A percentile compares a stretch with the other conserved stretches of the same genome.
phyloP scores from a whole-genome alignment of 345 rosid species.

The Pistacia integerrima region DNA sequence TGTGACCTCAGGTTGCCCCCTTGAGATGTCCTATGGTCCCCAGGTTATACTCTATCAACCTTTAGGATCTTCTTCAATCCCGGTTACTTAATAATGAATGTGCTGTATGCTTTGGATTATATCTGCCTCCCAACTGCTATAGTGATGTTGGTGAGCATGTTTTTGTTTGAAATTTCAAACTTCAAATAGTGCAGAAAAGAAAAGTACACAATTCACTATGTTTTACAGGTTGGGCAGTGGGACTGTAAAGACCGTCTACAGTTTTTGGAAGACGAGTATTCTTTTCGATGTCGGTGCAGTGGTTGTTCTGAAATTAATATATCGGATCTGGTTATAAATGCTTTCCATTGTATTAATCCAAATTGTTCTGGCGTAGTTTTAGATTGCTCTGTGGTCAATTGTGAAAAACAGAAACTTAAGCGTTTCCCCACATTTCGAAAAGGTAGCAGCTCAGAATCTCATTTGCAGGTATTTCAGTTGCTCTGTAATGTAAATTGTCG shows the following conservation, averaged over 20 bases:
- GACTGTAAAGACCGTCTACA: conserved; percentile 65
- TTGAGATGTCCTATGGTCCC: conserved; percentile 91
- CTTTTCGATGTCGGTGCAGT: conserved; percentile 64
- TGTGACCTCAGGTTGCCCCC: conserved; percentile 56
- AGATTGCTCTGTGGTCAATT: conserved; percentile 33
- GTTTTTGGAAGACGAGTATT: conserved; percentile 74
- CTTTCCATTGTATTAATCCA: conserved; percentile 54
- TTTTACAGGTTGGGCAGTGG: conserved; percentile 76
- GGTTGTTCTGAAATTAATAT: conserved; percentile 67
- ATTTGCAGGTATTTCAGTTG: conserved; percentile 41
- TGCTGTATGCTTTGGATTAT: background rate
- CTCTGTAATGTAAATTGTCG: conserved; percentile 10
- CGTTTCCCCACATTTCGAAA: conserved; percentile 19
- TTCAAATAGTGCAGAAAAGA: background rate
- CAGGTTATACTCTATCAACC: conserved; percentile 45
- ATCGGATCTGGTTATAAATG: conserved; percentile 69
- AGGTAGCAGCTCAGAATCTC: conserved; percentile 30
- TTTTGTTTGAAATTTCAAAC: conserved; percentile 1
- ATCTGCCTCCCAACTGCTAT: background rate
- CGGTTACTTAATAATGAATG: background rate
- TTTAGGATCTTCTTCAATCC: background rate
- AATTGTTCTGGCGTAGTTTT: conserved; percentile 73
- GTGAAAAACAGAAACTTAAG: conserved; percentile 45
- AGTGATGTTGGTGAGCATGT: background rate
- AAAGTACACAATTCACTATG: background rate